phyloP scores from a whole-genome alignment of 2,329 filamentous ascomycete genomes.

The Colletotrichum nymphaeae region DNA sequence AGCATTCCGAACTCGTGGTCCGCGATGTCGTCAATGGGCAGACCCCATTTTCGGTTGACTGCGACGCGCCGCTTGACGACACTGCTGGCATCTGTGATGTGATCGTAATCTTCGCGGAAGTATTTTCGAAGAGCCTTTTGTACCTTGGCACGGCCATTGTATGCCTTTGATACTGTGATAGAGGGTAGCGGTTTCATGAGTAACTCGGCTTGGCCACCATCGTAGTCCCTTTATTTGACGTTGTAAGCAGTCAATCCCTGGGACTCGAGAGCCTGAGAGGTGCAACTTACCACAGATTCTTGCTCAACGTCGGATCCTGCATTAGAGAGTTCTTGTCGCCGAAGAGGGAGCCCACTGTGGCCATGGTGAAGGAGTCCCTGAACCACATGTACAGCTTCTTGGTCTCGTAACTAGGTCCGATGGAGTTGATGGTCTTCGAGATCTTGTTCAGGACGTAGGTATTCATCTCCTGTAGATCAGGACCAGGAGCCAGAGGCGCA shows the following conservation, averaged over 20 bases:
- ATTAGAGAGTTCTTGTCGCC: slow-evolving; percentile 56
- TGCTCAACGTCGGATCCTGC: slow-evolving; percentile 36
- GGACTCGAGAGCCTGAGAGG: not conserved
- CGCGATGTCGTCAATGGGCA: slow-evolving; percentile 42
- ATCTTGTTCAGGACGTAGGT: slow-evolving; percentile 48
- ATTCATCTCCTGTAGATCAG: slow-evolving; percentile 20
- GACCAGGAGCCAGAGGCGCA: slow-evolving; percentile 2
- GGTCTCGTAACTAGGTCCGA: slow-evolving; percentile 21
- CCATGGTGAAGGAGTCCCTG: slow-evolving; percentile 49
- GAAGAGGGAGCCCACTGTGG: slow-evolving; percentile 53
- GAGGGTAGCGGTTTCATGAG: slow-evolving; percentile 21
- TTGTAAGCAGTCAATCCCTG: not conserved
- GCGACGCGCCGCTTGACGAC: slow-evolving; percentile 43
- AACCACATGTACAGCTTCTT: slow-evolving; percentile 48
- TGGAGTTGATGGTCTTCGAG: slow-evolving; percentile 41
- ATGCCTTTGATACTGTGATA: slow-evolving; percentile 39
- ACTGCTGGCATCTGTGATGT: slow-evolving; percentile 41
- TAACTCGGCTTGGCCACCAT: slow-evolving; percentile 10
- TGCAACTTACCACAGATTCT: slow-evolving; percentile 6
- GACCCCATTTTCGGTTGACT: slow-evolving; percentile 44
- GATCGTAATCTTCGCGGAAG: slow-evolving; percentile 42
- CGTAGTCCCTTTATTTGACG: not conserved
- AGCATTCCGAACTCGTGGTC: slow-evolving; percentile 46
- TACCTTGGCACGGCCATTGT: slow-evolving; percentile 37
- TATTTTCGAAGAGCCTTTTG: slow-evolving; percentile 43